phyloP scores from a whole-genome alignment of 345 rosid species.

The Linum trigynum region DNA sequence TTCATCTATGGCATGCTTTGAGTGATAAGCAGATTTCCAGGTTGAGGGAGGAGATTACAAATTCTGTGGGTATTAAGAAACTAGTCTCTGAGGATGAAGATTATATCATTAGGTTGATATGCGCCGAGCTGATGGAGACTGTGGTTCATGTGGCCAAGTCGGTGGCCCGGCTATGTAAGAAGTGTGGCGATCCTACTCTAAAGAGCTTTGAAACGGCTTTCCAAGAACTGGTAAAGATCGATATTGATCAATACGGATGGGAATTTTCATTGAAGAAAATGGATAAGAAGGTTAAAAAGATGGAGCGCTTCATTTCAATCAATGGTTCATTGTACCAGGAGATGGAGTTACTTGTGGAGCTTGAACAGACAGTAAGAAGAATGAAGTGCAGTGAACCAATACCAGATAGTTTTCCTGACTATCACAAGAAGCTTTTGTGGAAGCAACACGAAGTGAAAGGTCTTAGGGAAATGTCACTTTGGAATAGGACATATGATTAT shows the following conservation, averaged over 20 bases:
- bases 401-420: slow-evolving; percentile 49
- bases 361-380: slow-evolving; percentile 68
- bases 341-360: slow-evolving; percentile 76
- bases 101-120: slow-evolving; percentile 43
- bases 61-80: slow-evolving; percentile 62
- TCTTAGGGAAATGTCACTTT: slow-evolving; percentile 62
- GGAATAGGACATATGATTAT: slow-evolving; percentile 82
- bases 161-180: slow-evolving; percentile 61
- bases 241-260: slow-evolving; percentile 69
- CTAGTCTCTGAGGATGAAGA: slow-evolving; percentile 81
- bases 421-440: slow-evolving; percentile 67
- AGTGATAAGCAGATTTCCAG: slow-evolving; percentile 67
- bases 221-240: slow-evolving; percentile 41
- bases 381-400: slow-evolving; percentile 50
- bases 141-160: slow-evolving; percentile 51
- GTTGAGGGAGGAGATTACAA: slow-evolving; percentile 63
- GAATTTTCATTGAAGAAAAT: slow-evolving; percentile 61
- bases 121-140: slow-evolving; percentile 63
- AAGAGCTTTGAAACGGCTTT: slow-evolving; percentile 51
- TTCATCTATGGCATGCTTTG: slow-evolving; percentile 83
- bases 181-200: slow-evolving; percentile 60
- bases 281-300: slow-evolving; percentile 77
- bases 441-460: slow-evolving; percentile 78
- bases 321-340: slow-evolving; percentile 78
- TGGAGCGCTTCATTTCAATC: slow-evolving; percentile 63